phyloP scores from a whole-genome alignment of 495 filamentous ascomycete species.

The Platismatia glauca region DNA sequence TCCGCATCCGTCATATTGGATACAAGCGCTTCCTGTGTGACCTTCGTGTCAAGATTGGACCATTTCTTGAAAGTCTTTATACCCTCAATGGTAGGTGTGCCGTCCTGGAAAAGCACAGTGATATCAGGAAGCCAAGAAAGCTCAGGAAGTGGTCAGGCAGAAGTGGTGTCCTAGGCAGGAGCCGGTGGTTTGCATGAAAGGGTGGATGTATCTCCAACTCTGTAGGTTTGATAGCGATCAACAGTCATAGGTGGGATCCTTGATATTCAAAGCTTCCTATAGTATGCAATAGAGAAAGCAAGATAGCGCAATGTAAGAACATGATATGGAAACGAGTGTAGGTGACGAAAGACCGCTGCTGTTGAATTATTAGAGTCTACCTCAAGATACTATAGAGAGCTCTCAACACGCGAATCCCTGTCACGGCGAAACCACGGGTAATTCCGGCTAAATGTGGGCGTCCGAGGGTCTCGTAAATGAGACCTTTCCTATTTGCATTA shows the following conservation, averaged over 20 bases:
- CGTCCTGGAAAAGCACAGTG: background rate
- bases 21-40: background rate
- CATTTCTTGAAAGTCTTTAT: background rate
- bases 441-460: too few relatives aligned
- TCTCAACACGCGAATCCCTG: conserved; percentile 12
- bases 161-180: background rate
- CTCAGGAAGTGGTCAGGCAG: background rate
- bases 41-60: background rate
- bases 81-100: background rate
- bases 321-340: background rate
- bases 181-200: background rate
- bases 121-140: background rate
- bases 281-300: background rate
- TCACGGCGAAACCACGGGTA: background rate
- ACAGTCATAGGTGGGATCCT: background rate
- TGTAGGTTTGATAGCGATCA: background rate
- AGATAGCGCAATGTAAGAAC: background rate
- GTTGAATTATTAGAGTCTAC: too few relatives aligned
- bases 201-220: background rate
- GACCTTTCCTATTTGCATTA: too few relatives aligned
- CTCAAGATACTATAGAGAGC: background rate
- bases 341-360: background rate
- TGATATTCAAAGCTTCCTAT: background rate
- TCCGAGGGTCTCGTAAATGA: too few relatives aligned
- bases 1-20: background rate